Evolutionary conservation across 352 stramenopile genomes (phyloP), one percentile per base, ranked within the genome.

Genomic region (Phytophthora multivora): DNA sequence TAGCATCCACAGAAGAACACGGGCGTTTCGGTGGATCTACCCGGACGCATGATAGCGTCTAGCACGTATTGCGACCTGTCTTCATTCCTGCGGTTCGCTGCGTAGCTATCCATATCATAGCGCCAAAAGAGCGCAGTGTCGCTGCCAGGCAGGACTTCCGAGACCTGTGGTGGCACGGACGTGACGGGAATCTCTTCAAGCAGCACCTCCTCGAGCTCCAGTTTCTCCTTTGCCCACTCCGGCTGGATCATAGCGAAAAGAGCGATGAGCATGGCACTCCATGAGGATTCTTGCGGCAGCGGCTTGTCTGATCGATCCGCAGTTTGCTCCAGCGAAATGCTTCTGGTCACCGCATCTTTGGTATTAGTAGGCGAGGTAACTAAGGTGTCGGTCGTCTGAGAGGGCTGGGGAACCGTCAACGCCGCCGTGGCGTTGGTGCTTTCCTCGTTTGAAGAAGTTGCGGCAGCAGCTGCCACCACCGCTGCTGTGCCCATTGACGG

Each of bases 1-100:
- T 89, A 89, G 69, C 77, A 87, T n/a, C 71, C 80, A 50, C 80
- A 89, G 61, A 89, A 89, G 53, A 89, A 87, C 11, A 86, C 54
- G 4, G 71, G 46, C 28, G 65, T 74, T 18, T 64, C 23, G 0
- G n/a, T 18, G 42, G 19, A 41, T 31, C 48, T 53, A 25, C 67
- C 63, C 3, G 51, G 62, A 12, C 46, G 57, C 21, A 57, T 36
- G 11, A 86, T 62, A 18, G 60, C 41, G 41, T 87, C 77, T 39
- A 84, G 21, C 33, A 89, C 65, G 58, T 76, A 81, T 50, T 89
- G 77, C 26, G 79, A 79, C 11, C 79, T 78, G 61, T 89, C 79
- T 65, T 89, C 79, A 30, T 89, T 89, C 56, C 76, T 77, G 16
- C 73, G 68, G 51, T 89, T 89, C 12, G 79, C 79, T 9, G 79